Base-by-base conservation (phyloP, 805 yeast species). In the Sugiyamaella smithiae region DNA sequence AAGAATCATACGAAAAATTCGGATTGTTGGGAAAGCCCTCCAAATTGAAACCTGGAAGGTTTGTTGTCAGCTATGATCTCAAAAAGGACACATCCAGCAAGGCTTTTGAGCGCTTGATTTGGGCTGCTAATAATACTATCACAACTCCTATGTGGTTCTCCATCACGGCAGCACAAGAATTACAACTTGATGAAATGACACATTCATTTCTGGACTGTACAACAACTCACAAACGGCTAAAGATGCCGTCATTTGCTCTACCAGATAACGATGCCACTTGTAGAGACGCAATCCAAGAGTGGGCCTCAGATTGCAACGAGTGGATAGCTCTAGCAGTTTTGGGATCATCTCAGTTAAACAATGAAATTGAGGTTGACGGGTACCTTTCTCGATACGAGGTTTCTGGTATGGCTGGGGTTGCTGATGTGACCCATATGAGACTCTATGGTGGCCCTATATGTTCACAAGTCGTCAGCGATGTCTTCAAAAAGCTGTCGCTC, bases 21-120 rank as follows among this genome's bases (percentile, higher is more conserved):
- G 76, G 76, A 0, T 52, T 72, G 4, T 48, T 49, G 7, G 73
- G 72, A 1, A 56, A 48, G 12, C 48, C 49, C 36, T 57, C 71
- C 1, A 54, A 48, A 1, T 51, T 58, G 7, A 48, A 40, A 7
- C 43, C 40, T 4, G 46, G 37, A 11, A 26, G 49, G 23, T 43
- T 31, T 31, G 19, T 43, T 57, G 40, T 51, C 25, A 26, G 17
- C 16, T 56, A 38, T 36, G 52, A 56, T 37, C 20, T 57, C 19
- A 22, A 47, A 17, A 46, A 48, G 28, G 22, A 37, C 9, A 32
- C 12, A 6, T 20, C 47, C 5, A 57, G 56, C 2, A 42, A 50
- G 16, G 38, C 41, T 3, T 52, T 28, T 31, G 54, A 57, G 28
- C 50, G 63, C 24, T 44, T 59, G 33, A 11, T 54, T 12, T 56